Evolutionary conservation across 345 rosid genomes (phyloP), one percentile per base, ranked within the genome.

Genomic region (Tarenaya hassleriana): DNA sequence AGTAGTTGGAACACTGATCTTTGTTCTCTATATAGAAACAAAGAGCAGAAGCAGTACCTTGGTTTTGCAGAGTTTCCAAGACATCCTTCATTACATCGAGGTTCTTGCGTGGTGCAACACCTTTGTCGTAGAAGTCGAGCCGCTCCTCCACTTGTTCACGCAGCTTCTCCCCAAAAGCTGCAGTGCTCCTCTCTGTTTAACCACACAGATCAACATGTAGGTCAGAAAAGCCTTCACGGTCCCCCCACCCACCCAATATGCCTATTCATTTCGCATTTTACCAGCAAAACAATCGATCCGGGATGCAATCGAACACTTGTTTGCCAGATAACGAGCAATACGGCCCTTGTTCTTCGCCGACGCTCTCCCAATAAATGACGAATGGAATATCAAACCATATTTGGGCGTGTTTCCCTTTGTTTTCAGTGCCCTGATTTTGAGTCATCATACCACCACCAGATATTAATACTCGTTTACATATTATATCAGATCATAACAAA

Each of bases 201-300:
- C n/a, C n/a, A n/a, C 15, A 13, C 41, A 37, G 8, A 13, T 37
- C 15, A 10, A n/a, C 41, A 37, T 37, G 41, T 37, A 37, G 11
- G 41, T 10, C n/a, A n/a, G n/a, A n/a, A 37, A 10, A 13, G 15
- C 11, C 15, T 10, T 10, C 11, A 37, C 15, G 3, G 8, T 37
- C 4, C 8, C n/a, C 11, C 8, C 11, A 37, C 8, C 3, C 1
- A 37, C 41, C 15, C 29, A 24, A 24, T 24, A 5, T 37, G 41
- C n/a, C 15, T 1, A 37, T 3, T 3, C 3, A 37, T 10, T 37
- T 37, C 15, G 11, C n/a, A 37, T 29, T 55, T 57, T 75, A 88
- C 97, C 99, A 24, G 97, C 64, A 73, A 88, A 94, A 69, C 97
- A 94, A 72, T 94, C 99, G n/a, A 94, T 94, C 14, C 99, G 78